Evolutionary conservation across 495 filamentous ascomycete species (phyloP).

Genomic region (Acidiella bohemica): DNA sequence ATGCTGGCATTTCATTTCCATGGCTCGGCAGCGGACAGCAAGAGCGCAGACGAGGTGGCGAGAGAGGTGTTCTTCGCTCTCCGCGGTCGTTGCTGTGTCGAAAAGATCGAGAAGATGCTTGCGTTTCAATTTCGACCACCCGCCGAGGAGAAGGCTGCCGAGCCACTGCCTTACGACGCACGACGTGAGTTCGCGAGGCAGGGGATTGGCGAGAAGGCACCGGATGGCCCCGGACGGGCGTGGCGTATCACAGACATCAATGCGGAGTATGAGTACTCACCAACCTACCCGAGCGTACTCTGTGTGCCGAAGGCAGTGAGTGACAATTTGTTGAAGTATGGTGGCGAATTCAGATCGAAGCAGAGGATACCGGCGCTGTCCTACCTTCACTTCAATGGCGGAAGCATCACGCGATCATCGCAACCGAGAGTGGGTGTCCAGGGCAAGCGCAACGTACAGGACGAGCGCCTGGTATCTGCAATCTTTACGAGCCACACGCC

Average conservation of each 20-base stretch:
- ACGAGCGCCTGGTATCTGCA: constrained; percentile 82
- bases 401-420: constrained; percentile 87
- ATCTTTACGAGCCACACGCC: constrained; percentile 66
- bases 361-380: constrained; percentile 76
- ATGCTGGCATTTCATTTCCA: constrained; percentile 83
- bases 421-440: constrained; percentile 83
- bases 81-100: constrained; percentile 47
- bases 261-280: constrained; percentile 48
- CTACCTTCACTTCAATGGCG: constrained; percentile 95
- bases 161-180: constrained; percentile 82
- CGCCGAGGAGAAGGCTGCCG: constrained; percentile 55
- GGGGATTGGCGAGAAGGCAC: constrained; percentile 61
- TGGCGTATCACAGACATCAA: constrained; percentile 94
- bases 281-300: constrained; percentile 84
- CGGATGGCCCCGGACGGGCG: constrained; percentile 41
- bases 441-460: constrained; percentile 83
- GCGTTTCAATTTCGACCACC: constrained; percentile 75
- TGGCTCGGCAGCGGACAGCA: constrained; percentile 40
- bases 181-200: constrained; percentile 66
- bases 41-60: constrained; percentile 77
- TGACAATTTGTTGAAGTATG: constrained; percentile 92
- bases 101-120: constrained; percentile 77
- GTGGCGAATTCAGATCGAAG: constrained; percentile 73
- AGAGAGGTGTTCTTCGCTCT: constrained; percentile 51
- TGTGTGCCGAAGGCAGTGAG: constrained; percentile 78